phyloP scores from a whole-genome alignment of 805 yeast species.

The Wickerhamomyces queroliae region DNA sequence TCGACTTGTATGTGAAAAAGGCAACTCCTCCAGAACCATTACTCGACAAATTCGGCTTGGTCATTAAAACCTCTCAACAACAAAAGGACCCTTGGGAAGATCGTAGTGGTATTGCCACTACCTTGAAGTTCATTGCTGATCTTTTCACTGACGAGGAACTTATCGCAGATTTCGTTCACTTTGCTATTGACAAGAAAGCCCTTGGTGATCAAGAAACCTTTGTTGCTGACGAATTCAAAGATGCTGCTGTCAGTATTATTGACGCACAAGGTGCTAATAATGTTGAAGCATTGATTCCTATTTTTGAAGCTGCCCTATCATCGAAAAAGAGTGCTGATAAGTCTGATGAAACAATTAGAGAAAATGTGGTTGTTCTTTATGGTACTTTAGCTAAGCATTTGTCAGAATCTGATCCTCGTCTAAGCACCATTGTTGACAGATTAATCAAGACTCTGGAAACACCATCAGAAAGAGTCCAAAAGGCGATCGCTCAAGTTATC shows the following conservation, averaged over 20 bases:
- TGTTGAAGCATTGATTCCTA: conserved; percentile 71
- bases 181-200: conserved; percentile 57
- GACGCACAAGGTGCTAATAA: conserved; percentile 55
- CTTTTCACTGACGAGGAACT: conserved; percentile 30
- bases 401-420: conserved; percentile 56
- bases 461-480: conserved; percentile 87
- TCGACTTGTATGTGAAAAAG: conserved; percentile 51
- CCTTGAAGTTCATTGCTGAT: conserved; percentile 51
- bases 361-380: conserved; percentile 78
- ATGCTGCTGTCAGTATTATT: conserved; percentile 79
- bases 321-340: conserved; percentile 42
- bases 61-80: conserved; percentile 51
- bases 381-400: conserved; percentile 91
- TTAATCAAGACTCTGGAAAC: conserved; percentile 72
- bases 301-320: conserved; percentile 65
- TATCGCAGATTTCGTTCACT: conserved; percentile 52
- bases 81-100: conserved; percentile 79
- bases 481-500: conserved; percentile 79
- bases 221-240: conserved; percentile 80
- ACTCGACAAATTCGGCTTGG: conserved; percentile 75
- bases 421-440: conserved; percentile 59
- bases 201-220: conserved; percentile 67
- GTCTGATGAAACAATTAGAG: conserved; percentile 59
- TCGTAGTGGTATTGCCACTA: conserved; percentile 74
- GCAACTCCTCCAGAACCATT: conserved; percentile 73